Evolutionary conservation across 768 basidiomycete genomes (phyloP).

Genomic region (Lentinula edodes): DNA sequence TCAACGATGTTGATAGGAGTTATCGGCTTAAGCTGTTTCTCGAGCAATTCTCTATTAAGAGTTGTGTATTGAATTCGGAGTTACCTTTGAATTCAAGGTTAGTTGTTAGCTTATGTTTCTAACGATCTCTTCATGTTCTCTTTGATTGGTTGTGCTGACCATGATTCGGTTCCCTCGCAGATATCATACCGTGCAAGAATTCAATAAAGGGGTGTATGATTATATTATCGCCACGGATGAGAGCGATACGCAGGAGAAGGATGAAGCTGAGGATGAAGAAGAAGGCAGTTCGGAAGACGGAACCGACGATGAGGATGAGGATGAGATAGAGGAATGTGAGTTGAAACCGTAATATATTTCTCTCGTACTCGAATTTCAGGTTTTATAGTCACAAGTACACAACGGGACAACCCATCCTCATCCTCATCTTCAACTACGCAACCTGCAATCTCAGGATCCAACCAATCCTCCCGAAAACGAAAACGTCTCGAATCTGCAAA

Average conservation of each 20-base stretch:
- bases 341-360: conserved; percentile 6
- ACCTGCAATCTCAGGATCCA: conserved; percentile 25
- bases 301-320: conserved; percentile 30
- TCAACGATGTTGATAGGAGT: conserved; percentile 91
- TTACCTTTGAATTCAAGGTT: conserved; percentile 90
- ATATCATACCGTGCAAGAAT: conserved; percentile 97
- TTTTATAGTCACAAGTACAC: conserved; percentile 49
- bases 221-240: conserved; percentile 99
- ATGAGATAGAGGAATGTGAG: conserved; percentile 30
- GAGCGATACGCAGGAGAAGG: conserved; percentile 43
- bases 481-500: not conserved
- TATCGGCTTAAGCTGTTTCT: conserved; percentile 72
- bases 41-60: conserved; percentile 95
- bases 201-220: conserved; percentile 97
- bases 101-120: not conserved
- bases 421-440: conserved; percentile 44
- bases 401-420: conserved; percentile 32
- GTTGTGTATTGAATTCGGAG: conserved; percentile 94
- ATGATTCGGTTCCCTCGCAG: conserved; percentile 27
- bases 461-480: conserved; percentile 12
- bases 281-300: no score
- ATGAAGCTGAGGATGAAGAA: conserved; percentile 38
- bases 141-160: not conserved
- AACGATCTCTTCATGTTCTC: not conserved
- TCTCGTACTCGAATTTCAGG: no score